phyloP scores from a whole-genome alignment of 2,329 filamentous ascomycete genomes.

The Aspergillus hiratsukae region DNA sequence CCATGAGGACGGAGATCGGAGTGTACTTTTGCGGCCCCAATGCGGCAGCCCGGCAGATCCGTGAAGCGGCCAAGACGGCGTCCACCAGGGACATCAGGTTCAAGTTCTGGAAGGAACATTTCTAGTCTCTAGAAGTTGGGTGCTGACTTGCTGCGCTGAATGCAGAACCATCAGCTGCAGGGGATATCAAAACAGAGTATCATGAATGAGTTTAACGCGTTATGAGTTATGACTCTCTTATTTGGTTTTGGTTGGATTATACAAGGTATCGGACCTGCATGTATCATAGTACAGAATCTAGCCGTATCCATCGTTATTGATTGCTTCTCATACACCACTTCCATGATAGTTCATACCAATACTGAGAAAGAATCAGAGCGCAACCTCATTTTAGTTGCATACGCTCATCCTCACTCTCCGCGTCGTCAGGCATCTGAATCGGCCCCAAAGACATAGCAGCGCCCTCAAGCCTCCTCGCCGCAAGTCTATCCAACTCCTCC shows the following conservation, averaged over 20 bases:
- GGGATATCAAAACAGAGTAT: neutral
- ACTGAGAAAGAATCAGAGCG: too few species aligned
- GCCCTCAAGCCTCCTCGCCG: constrained; percentile 14
- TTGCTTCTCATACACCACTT: constrained; percentile 1
- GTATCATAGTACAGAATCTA: neutral
- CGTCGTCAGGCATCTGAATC: constrained; percentile 29
- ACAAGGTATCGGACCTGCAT: neutral
- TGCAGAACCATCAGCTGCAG: neutral
- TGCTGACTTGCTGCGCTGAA: neutral
- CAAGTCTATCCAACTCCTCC: constrained; percentile 35
- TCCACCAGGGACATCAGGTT: constrained; percentile 79
- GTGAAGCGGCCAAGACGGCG: constrained; percentile 69
- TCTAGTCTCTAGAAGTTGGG: constrained; percentile 24
- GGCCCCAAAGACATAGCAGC: constrained; percentile 8
- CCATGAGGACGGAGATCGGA: constrained; percentile 77
- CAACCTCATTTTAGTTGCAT: constrained; percentile 5
- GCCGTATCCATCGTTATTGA: constrained; percentile 1
- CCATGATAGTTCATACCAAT: neutral
- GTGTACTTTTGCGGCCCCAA: constrained; percentile 98
- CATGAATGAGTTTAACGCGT: neutral
- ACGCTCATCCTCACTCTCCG: constrained; percentile 21
- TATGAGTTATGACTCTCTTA: constrained; percentile 22
- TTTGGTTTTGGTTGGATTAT: neutral
- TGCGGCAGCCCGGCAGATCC: constrained; percentile 73
- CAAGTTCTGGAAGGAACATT: constrained; percentile 98